Evolutionary conservation across 306 rosid genomes (phyloP).

Genomic region (Notholithocarpus densiflorus): DNA sequence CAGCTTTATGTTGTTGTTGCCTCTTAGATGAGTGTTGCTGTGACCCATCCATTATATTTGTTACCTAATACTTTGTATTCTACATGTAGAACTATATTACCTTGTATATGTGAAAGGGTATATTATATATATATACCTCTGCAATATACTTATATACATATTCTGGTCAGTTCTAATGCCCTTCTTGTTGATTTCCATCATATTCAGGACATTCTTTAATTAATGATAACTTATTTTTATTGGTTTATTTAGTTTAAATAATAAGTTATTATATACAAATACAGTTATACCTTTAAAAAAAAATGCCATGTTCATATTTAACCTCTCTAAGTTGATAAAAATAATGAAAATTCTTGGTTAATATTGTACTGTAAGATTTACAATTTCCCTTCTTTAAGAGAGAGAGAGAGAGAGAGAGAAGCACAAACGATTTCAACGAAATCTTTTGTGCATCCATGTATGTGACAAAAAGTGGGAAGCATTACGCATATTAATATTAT

Average conservation of each 20-base stretch:
- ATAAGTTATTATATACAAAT: no score
- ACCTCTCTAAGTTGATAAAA: no score
- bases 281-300: no score
- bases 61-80: slow-evolving; percentile 12
- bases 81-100: background rate
- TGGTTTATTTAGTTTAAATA: no score
- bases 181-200: background rate
- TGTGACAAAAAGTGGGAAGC: background rate
- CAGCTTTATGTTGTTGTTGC: slow-evolving; percentile 83
- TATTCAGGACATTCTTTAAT: background rate
- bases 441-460: background rate
- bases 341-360: no score
- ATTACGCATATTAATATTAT: background rate
- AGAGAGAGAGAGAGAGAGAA: background rate
- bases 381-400: no score
- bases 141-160: no score
- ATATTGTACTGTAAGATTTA: no score
- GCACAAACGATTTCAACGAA: background rate
- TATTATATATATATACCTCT: no score
- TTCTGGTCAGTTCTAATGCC: background rate
- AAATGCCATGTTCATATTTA: no score
- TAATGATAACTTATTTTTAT: no score
- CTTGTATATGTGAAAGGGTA: background rate
- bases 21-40: slow-evolving; percentile 82
- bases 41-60: slow-evolving; percentile 59